Base-by-base conservation (phyloP, 768 basidiomycete genomes). In the Leccinum ochraceum region DNA sequence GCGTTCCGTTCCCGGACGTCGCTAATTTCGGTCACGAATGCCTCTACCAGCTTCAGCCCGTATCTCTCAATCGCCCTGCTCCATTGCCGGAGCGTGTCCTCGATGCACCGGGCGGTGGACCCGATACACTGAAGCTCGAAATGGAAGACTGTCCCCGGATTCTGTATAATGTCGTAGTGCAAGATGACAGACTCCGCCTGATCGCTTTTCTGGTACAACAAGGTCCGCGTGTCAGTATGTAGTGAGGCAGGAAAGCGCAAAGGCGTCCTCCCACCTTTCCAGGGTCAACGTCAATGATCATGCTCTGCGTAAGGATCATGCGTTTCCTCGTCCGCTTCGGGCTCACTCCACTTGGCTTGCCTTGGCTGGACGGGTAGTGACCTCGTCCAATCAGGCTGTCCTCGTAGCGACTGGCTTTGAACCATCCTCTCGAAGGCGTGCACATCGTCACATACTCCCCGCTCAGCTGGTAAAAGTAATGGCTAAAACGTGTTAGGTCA, bases 51-150 rank as follows among this genome's bases (percentile, higher is more conserved):
- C 71, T 86, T 92, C 58, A 98, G 79, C 3, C 96, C 96, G 62
- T 94, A 94, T 54, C 88, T 83, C 63, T 96, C 95, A 50, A 95
- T 92, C 4, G 84, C 82, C 44, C 91, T 81, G 58, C 84, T 85
- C 90, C 94, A 95, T 55, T 84, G 81, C 42, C 89, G 85, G 24
- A 97, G 80, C 55, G 89, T 83, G 64, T 96, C 94, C 64, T 98
- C 95, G 55, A 98, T 90, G 63, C 88, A 89, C 22, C 92, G 85
- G 24, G 95, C 94, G 1, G 94, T 95, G 2, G 95, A 90, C 3
- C 94, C 95, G 44, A 98, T 89, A 96, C 97, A 99, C 62, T 96
- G 92, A 30, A 99, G 80, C 74, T 99, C 95, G 67, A 98, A 95
- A 74, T 98, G 96, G 77, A 97, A 97, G 60, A 91, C 92, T 30